A percentile compares a stretch with the other conserved stretches of the same genome.
Conservation (phyloP, 73 alveolate genomes). For the Strombidium stylifer region DNA sequence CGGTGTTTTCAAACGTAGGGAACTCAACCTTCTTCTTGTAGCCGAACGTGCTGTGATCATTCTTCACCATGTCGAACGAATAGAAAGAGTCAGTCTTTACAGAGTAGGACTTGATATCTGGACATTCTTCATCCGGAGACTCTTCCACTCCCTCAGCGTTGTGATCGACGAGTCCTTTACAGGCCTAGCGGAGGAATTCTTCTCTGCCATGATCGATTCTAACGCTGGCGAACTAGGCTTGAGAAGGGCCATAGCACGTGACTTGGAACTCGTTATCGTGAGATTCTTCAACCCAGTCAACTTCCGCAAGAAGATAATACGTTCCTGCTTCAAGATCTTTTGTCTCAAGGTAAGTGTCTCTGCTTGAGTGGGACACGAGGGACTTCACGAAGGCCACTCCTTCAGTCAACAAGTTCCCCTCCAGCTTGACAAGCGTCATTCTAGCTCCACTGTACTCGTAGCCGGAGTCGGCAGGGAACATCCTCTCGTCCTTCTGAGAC, state of each 20-base stretch:
- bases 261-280: slow-evolving; percentile 35
- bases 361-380: slow-evolving; percentile 80
- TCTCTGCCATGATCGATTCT: slow-evolving; percentile 15
- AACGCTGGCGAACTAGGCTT: slow-evolving; percentile 47
- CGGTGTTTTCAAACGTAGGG: slow-evolving; percentile 70
- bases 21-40: slow-evolving; percentile 67
- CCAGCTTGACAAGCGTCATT: slow-evolving; percentile 10
- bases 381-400: too few relatives aligned
- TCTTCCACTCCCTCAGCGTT: slow-evolving; percentile 1
- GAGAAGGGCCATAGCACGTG: slow-evolving; percentile 45
- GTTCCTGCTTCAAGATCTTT: slow-evolving; percentile 77
- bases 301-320: slow-evolving; percentile 82
- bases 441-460: slow-evolving; percentile 67
- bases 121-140: slow-evolving; percentile 55
- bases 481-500: slow-evolving; percentile 53
- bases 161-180: slow-evolving; percentile 27
- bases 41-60: slow-evolving; percentile 35
- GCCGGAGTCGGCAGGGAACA: slow-evolving; percentile 64
- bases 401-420: too few relatives aligned
- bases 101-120: slow-evolving; percentile 63
- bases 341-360: slow-evolving; percentile 79
- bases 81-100: slow-evolving; percentile 71
- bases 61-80: slow-evolving; percentile 58
- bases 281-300: slow-evolving; percentile 60
- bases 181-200: slow-evolving; percentile 41